phyloP scores from a whole-genome alignment of 257 asterid genomes.

The Solanum commersonii region DNA sequence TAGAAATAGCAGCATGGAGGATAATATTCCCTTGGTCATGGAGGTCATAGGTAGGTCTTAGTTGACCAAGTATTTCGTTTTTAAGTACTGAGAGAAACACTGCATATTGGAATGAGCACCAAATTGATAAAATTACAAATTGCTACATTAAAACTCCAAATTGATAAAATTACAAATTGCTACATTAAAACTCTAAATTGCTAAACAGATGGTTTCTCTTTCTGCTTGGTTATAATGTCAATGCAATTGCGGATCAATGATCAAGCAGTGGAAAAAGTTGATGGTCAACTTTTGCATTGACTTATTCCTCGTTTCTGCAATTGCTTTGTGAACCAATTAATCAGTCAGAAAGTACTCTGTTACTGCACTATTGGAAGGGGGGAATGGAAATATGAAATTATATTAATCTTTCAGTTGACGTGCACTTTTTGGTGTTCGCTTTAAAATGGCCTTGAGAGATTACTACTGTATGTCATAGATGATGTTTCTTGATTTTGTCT shows the following conservation, averaged over 20 bases:
- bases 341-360: neutral
- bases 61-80: neutral
- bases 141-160: neutral
- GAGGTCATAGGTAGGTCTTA: slow-evolving; percentile 40
- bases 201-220: neutral
- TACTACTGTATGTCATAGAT: neutral
- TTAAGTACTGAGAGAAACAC: neutral
- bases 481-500: neutral
- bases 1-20: slow-evolving; percentile 20
- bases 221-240: neutral
- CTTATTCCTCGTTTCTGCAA: neutral
- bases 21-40: slow-evolving; percentile 39
- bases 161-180: neutral
- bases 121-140: neutral
- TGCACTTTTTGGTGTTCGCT: neutral
- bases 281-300: neutral
- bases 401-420: neutral
- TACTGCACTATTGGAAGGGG: neutral
- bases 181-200: neutral
- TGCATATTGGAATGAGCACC: neutral
- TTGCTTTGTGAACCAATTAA: neutral
- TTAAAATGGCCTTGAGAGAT: neutral
- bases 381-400: neutral
- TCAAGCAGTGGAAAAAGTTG: neutral
- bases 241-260: neutral